Base-by-base conservation (phyloP, 805 yeast species). In the Wickerhamiella occidentalis region DNA sequence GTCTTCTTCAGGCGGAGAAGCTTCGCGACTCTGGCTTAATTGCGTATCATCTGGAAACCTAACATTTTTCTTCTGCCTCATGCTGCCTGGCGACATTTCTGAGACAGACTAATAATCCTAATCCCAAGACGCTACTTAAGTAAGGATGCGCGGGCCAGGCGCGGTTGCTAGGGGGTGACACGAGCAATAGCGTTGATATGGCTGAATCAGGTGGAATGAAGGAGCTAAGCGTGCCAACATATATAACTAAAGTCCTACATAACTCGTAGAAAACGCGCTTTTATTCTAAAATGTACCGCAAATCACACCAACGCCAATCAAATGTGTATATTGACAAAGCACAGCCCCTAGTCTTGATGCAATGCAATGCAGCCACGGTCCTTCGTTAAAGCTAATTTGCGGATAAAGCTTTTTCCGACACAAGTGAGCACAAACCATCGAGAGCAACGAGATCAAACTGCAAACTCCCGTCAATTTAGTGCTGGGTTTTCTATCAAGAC, bases 11-110 rank as follows among this genome's bases (percentile, higher is more conserved):
- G 5, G 41, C 3, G 40, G 41, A 22, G 41, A 23, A 23, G 41
- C 41, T 3, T 45, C 47, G 4, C 47, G 41, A 15, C 41, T 35
- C n/a, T 33, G 47, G 13, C 46, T 43, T 19, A 45, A 23, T 26
- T 19, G 26, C 21, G 23, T 21, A 13, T 36, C 47, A 12, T 45
- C 47, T 11, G 47, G 47, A 21, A 45, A 45, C 29, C 41, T 19
- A 3, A 45, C 47, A 19, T 33, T 45, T 15, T 45, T 45, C 9
- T 45, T 45, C 15, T 18, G 38, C 40, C 47, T 26, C 38, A 33
- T 33, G 38, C 38, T 17, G 23, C 45, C 45, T 17, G 42, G 42
- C 7, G 45, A 41, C 45, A 41, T 41, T 18, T 40, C 38, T 33
- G 38, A 33, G 38, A 33, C 38, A 33, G 38, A 33, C 15, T 29